These are phyloP conservation scores for Scutellaria barbata DNA, from an alignment of 257 asterid species.

Conservation along the genomic window DNA sequence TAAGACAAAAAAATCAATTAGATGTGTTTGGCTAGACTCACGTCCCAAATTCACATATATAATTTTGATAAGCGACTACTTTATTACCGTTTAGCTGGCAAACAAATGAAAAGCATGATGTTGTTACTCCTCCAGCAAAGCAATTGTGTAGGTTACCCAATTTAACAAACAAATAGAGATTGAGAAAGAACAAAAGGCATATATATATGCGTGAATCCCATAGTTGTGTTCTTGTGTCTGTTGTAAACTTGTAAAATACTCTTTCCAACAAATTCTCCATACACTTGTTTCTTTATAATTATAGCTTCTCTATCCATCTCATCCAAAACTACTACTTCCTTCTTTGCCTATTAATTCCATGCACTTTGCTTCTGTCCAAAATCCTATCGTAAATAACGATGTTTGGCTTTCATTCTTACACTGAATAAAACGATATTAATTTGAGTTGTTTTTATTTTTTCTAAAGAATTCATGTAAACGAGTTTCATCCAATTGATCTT, in stretches of 20 bases:
- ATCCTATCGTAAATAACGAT: neutral
- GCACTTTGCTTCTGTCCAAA: slow-evolving; percentile 18
- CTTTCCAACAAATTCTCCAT: neutral
- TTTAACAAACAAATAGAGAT: neutral
- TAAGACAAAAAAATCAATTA: too few relatives aligned
- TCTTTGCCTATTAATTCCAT: slow-evolving; percentile 16
- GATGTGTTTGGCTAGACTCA: too few relatives aligned
- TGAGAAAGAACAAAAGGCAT: slow-evolving; percentile 15
- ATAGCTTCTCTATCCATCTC: neutral
- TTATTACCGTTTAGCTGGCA: slow-evolving; percentile 4
- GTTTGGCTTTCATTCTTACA: neutral
- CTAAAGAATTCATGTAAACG: too few relatives aligned
- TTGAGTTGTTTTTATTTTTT: too few relatives aligned
- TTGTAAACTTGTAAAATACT: neutral
- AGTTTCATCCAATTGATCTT: too few relatives aligned
- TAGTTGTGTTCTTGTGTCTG: slow-evolving; percentile 16
- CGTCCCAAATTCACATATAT: too few relatives aligned
- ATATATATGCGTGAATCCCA: slow-evolving; percentile 11
- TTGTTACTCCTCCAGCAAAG: neutral
- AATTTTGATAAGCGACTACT: too few relatives aligned
- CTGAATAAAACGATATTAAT: too few relatives aligned
- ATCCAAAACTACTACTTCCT: neutral
- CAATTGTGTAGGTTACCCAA: neutral
- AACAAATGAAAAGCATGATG: neutral
- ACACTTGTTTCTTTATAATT: neutral